Evolutionary conservation across 2,329 filamentous ascomycete genomes (phyloP), one percentile per base, ranked within the genome.

Genomic region (Colletotrichum salicis): DNA sequence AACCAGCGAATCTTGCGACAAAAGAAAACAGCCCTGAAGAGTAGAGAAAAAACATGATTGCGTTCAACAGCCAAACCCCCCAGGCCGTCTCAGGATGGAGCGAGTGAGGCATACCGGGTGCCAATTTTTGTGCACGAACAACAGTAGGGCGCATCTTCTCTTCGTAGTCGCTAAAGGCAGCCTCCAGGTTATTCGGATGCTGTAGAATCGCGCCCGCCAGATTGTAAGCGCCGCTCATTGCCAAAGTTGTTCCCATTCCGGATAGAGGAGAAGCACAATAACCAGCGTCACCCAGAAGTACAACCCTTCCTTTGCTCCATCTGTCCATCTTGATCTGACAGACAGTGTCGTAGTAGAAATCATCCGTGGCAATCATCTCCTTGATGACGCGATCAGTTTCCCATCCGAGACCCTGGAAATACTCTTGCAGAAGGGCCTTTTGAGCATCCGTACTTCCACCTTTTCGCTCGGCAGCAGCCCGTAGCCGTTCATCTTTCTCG

Each of bases 241-340:
- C 84, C 4, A 82, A 73, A 3, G 81, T 83, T 2, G 85, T 87
- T 15, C 86, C 86, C 80, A 86, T 83, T 0, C 87, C 87, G 0
- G 84, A 85, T 7, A 84, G 72, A 2, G 83, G 82, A 0, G 84
- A 84, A 0, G 85, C 84, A 27, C 81, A 83, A 73, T 85, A 85
- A 10, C 78, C 86, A 19, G 87, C 85, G 70, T 90, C 87, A 5
- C 86, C 87, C 0, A 89, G 63, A 0, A 87, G 76, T 0, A 82
- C 82, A 8, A 87, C 83, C n/a, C 77, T 62, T 3, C 78, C 82
- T 5, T 77, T 78, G 19, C 74, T 79, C 79, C 82, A 82, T 3
- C 60, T 76, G 2, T 79, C 75, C 64, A 81, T 75, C 54, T 81
- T 82, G 22, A 90, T 81, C 59, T 85, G 83, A 0, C 79, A 84